Evolutionary conservation across 768 basidiomycete species (phyloP), one percentile per base, ranked within the genome.

Genomic region (Boletellus ananiceps): DNA sequence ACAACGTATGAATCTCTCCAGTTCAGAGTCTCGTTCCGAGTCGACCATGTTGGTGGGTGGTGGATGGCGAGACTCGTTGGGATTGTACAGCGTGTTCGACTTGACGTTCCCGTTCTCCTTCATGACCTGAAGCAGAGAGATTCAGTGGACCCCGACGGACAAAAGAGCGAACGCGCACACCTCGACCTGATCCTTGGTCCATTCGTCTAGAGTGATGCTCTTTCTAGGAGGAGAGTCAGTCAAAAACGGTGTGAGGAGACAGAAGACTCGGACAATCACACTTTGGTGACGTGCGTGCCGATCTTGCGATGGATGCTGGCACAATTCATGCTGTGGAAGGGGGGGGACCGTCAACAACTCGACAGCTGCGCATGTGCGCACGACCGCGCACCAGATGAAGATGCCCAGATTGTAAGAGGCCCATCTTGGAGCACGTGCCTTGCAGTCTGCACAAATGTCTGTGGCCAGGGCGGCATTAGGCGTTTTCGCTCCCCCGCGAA

Each of bases 391-490:
- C 88, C 90, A 94, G 19, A 93, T 76, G 61, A 93, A 93, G 51
- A 93, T 88, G 15, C 94, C 93, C 4, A 96, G 72, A 61, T 86
- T 96, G 59, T 89, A 74, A 2, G 86, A 87, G 5, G 91, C 87
- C 94, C 94, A 97, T 68, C 91, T 74, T 6, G 93, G 93, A 59
- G 81, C 78, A 49, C 84, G 76, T n/a, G 85, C 70, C 69, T 87
- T 90, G 67, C 94, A 97, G 68, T 97, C 94, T 6, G 94, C 93
- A 65, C 94, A 97, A 12, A 78, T 66, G 65, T 93, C 93, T 96
- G 61, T 13, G 25, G 42, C 41, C 23, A 44, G 33, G 39, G 47
- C 42, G 47, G 54, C n/a, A 49, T 59, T 44, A 46, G 19, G 47
- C 36, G 44, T 41, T 36, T 56, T 46, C 44, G 49, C 21, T n/a